Evolutionary conservation across 169 alveolate genomes (phyloP).

Genomic region (Amoebophrya sp.): DNA sequence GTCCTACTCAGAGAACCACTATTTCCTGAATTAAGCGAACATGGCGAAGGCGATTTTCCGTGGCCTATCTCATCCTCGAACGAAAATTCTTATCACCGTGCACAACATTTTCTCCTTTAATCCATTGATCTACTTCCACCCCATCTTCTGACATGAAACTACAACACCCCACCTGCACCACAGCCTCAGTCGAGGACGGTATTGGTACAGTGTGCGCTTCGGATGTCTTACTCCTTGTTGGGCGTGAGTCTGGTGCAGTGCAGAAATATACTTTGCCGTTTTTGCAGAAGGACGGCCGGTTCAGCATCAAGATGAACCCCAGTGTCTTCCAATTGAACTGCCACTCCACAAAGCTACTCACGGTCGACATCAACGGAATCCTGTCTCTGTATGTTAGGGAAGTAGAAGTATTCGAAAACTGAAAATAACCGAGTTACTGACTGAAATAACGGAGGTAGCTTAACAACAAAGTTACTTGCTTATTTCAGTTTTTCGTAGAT

Average conservation of each 20-base stretch:
- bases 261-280: constrained; percentile 61
- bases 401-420: too few species aligned
- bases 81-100: too few species aligned
- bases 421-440: too few species aligned
- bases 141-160: background rate
- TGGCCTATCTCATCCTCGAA: too few species aligned
- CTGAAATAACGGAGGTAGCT: too few species aligned
- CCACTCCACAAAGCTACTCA: constrained; percentile 57
- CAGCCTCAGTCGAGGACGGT: constrained; percentile 55
- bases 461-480: too few species aligned
- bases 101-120: too few species aligned
- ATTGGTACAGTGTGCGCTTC: constrained; percentile 59
- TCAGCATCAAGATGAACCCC: constrained; percentile 56
- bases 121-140: background rate
- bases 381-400: too few species aligned
- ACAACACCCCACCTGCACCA: constrained; percentile 44
- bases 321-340: constrained; percentile 52
- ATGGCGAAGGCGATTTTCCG: too few species aligned
- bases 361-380: constrained; percentile 63
- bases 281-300: constrained; percentile 55
- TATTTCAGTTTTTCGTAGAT: too few species aligned
- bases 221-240: constrained; percentile 46
- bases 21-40: too few species aligned
- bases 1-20: too few species aligned
- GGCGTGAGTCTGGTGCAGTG: constrained; percentile 59